Conservation (phyloP, 257 asterid species). For the Vinca minor region DNA sequence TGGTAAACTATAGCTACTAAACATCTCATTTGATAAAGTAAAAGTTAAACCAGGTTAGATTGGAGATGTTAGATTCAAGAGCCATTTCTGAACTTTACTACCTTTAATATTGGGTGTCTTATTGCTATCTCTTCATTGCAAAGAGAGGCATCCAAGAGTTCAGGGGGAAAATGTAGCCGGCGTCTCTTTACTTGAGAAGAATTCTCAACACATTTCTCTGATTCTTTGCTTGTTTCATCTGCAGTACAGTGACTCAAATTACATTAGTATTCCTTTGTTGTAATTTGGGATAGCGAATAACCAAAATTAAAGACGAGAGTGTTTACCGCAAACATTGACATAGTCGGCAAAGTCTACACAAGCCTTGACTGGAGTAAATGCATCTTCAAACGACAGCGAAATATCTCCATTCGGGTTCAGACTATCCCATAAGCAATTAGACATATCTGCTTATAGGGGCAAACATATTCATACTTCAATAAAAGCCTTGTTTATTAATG, state of each 20-base stretch:
- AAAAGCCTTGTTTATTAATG: not conserved
- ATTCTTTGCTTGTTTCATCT: conserved; percentile 34
- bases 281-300: not conserved
- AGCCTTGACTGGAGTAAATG: conserved; percentile 27
- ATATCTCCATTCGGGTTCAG: conserved; percentile 10
- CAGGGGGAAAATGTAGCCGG: conserved; percentile 55
- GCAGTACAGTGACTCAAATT: conserved; percentile 17
- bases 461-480: not conserved
- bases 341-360: conserved; percentile 16
- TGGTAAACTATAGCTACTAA: not conserved
- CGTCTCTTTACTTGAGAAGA: conserved; percentile 53
- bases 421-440: conserved; percentile 17
- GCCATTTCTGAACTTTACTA: conserved; percentile 10
- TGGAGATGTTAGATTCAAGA: conserved; percentile 2
- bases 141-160: conserved; percentile 29
- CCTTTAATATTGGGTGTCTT: conserved; percentile 39
- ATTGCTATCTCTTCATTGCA: conserved; percentile 32
- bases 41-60: not conserved
- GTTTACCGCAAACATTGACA: conserved; percentile 15
- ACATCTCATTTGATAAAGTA: not conserved
- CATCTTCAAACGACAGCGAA: conserved; percentile 18
- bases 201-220: conserved; percentile 34
- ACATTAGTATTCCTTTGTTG: conserved; percentile 1
- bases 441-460: conserved; percentile 10
- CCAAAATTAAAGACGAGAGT: not conserved